Evolutionary conservation across 345 rosid species (phyloP), one percentile per base, ranked within the genome.

Genomic region (Barbarea vulgaris): DNA sequence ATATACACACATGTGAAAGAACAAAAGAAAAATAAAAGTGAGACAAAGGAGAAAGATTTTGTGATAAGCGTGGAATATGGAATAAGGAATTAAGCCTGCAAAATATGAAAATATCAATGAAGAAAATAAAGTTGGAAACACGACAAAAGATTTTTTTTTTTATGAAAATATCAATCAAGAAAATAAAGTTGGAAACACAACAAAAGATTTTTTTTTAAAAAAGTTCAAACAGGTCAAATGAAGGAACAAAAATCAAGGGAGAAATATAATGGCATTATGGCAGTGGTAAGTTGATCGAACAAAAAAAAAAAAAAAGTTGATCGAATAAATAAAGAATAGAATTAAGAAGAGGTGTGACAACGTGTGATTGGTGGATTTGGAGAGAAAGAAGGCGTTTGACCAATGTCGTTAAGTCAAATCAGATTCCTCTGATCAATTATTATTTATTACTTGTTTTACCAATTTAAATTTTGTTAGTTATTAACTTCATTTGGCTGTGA

Each of bases 401-500:
- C 64, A 19, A 5, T 18, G 71, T 77, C 51, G 55, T 56, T 56
- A 70, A 70, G 80, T 77, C 80, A 77, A 70, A 77, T 64, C 72
- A 64, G 33, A 70, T 64, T 77, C 64, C 17, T 70, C 55, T 59
- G 31, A 67, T 69, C 31, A 76, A n/a, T 22, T 52, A 50, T 19
- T 59, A 34, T 27, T 22, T 52, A 50, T 19, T 59, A 34, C 36
- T 22, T 33, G 66, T 46, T 59, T 67, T 37, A 53, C 58, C 30
- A 76, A 9, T 30, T 75, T 68, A 41, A 53, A 12, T 30, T 61
- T 62, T 33, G 9, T 8, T 6, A 57, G 25, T 62, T 69, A 44
- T 56, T 31, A 64, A 69, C 54, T 42, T 25, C 39, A n/a, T n/a
- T n/a, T 53, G 30, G 59, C 15, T 22, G 7, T 50, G 68, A 58